Evolutionary conservation across 1,139 yeast species (phyloP).

Genomic region (Yamadazyma taylorii): DNA sequence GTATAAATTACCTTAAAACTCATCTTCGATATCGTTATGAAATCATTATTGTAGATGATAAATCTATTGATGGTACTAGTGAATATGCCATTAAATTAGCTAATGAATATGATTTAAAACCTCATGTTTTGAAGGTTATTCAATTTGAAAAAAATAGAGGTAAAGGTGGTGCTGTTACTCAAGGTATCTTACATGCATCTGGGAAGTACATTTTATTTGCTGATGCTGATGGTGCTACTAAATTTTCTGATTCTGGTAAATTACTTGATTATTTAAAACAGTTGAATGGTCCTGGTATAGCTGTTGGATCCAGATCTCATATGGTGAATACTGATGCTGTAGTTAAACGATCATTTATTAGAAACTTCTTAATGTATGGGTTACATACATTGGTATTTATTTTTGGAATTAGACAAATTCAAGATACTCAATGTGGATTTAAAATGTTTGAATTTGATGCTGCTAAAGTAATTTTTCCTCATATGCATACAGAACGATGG

Average conservation of each 20-base stretch:
- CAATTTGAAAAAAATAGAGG: constrained; percentile 77
- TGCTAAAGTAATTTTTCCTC: constrained; percentile 69
- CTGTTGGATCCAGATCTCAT: constrained; percentile 94
- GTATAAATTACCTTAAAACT: constrained; percentile 54
- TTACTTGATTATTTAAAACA: constrained; percentile 45
- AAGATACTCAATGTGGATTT: constrained; percentile 97
- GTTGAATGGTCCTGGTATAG: constrained; percentile 39
- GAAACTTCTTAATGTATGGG: constrained; percentile 92
- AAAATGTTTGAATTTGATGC: constrained; percentile 81
- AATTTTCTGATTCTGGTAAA: constrained; percentile 65
- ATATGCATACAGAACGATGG: constrained; percentile 97
- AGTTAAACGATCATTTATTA: constrained; percentile 81
- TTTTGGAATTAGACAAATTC: constrained; percentile 83
- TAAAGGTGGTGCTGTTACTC: constrained; percentile 97
- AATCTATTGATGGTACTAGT: constrained; percentile 80
- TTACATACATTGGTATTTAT: constrained; percentile 81
- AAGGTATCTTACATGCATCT: constrained; percentile 76
- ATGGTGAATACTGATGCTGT: constrained; percentile 97
- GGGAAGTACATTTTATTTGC: constrained; percentile 84
- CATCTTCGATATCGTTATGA: constrained; percentile 54
- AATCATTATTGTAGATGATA: constrained; percentile 87
- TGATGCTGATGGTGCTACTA: constrained; percentile 97
- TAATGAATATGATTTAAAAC: constrained; percentile 42
- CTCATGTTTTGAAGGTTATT: constrained; percentile 69
- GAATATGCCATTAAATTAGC: constrained; percentile 73